A percentile compares a stretch with the other conserved stretches of the same genome.
Evolutionary conservation across 208 protist species (phyloP).

Genomic region (Leishmania mexicana): DNA sequence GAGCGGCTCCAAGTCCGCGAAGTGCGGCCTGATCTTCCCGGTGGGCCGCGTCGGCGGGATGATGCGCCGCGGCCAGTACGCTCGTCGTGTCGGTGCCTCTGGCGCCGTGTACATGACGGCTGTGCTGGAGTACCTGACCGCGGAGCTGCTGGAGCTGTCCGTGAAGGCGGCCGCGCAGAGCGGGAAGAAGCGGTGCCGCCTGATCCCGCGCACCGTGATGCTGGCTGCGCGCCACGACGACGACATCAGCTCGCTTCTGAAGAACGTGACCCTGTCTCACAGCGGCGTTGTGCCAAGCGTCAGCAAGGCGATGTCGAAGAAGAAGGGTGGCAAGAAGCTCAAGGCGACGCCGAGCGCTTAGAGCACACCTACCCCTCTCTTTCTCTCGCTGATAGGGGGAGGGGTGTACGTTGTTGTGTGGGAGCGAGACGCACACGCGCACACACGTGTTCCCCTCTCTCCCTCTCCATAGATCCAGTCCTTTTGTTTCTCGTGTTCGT

Average conservation of each 20-base stretch:
- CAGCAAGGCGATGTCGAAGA: slow-evolving; percentile 81
- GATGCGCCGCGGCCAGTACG: slow-evolving; percentile 96
- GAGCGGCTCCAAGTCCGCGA: slow-evolving; percentile 87
- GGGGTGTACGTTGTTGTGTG: neutral
- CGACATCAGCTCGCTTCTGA: slow-evolving; percentile 56
- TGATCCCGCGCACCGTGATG: slow-evolving; percentile 79
- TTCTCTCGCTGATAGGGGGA: neutral
- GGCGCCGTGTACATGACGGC: slow-evolving; percentile 99
- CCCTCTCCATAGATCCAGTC: slow-evolving; percentile 20
- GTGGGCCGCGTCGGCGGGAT: slow-evolving; percentile 98
- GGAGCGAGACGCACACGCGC: neutral
- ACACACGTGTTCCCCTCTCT: too few species aligned
- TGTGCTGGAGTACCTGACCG: slow-evolving; percentile 98
- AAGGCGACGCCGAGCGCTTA: slow-evolving; percentile 62
- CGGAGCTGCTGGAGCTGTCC: slow-evolving; percentile 85
- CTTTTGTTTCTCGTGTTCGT: slow-evolving; percentile 16
- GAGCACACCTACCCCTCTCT: slow-evolving; percentile 4
- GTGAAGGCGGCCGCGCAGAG: slow-evolving; percentile 78
- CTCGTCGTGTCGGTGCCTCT: slow-evolving; percentile 96
- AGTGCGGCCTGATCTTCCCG: slow-evolving; percentile 98
- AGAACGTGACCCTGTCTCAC: slow-evolving; percentile 76
- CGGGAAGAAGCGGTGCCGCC: slow-evolving; percentile 70
- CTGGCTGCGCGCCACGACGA: slow-evolving; percentile 86
- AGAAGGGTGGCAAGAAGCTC: slow-evolving; percentile 76
- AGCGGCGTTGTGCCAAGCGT: slow-evolving; percentile 84